Conservation (phyloP, 2,329 filamentous ascomycete genomes). For the Aspergillus ochraceoroseus region DNA sequence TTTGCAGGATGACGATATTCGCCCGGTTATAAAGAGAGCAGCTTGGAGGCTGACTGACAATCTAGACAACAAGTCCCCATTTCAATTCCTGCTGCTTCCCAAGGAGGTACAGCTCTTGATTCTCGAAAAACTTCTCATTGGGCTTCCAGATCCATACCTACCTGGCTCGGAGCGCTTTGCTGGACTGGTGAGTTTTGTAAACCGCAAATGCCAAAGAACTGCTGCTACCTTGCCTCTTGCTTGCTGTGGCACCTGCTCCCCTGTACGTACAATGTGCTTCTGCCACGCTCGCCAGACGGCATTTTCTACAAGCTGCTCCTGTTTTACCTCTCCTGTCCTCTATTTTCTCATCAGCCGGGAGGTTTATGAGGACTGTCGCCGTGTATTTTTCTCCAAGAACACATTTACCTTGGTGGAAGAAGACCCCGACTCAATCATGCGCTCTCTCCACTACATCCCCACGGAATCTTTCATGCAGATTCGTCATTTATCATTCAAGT, state of each 20-base stretch:
- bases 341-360: constrained; percentile 26
- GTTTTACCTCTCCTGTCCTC: constrained; percentile 22
- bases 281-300: constrained; percentile 22
- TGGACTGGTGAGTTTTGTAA: constrained; percentile 16
- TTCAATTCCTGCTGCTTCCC: constrained; percentile 24
- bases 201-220: constrained; percentile 15
- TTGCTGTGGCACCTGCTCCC: constrained; percentile 26
- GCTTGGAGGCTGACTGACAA: constrained; percentile 19
- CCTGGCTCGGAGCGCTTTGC: constrained; percentile 3
- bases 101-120: constrained; percentile 28
- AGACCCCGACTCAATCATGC: constrained; percentile 23
- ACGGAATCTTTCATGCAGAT: constrained; percentile 20
- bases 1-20: constrained; percentile 15
- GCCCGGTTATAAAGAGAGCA: constrained; percentile 15
- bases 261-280: constrained; percentile 21
- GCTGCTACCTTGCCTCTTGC: constrained; percentile 9
- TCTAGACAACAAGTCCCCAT: constrained; percentile 11
- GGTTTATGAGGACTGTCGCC: constrained; percentile 23
- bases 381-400: constrained; percentile 23
- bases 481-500: constrained; percentile 22
- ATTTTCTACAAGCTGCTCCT: constrained; percentile 25
- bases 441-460: constrained; percentile 19
- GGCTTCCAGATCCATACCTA: constrained; percentile 17
- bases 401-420: constrained; percentile 24
- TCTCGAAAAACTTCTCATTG: constrained; percentile 19